Base-by-base conservation (phyloP, 2,329 filamentous ascomycete genomes). In the Fonsecaea erecta region DNA sequence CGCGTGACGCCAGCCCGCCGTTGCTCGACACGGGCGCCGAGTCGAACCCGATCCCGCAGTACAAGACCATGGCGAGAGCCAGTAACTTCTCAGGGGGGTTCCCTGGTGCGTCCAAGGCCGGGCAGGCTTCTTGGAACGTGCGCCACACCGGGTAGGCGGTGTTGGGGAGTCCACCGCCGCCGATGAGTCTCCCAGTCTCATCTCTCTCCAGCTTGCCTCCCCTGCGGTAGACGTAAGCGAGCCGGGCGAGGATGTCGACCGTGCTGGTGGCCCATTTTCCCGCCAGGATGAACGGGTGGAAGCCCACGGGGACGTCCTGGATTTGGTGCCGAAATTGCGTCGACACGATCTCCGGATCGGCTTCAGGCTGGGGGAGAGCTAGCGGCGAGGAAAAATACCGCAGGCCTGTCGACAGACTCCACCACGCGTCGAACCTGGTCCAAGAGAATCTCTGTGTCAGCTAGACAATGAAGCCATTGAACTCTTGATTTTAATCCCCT, bases 111-210 rank as follows among this genome's bases (percentile, higher is more conserved):
- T 60, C 57, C 12, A 60, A 8, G 21, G 57, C 57, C 12, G 57
- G 57, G 32, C 57, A 60, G 26, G 57, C 57, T 26, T 60, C 57
- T 37, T 60, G 57, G 46, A 60, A 60, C 28, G 57, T 60, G 28
- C 57, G 26, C 57, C 57, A 60, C 12, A 60, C 57, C 46, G 57
- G 57, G 16, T 16, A 28, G n/a, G 26, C 57, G 26, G 57, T 60
- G 46, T 37, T 21, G 21, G 43, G 43, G 24, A 35, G 54, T 32
- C 54, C 32, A 8, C 52, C n/a, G 54, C 54, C 32, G n/a, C 52
- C n/a, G 46, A 60, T 51, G 18, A 32, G n/a, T 32, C 57, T 46
- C 7, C 24, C 28, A 8, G 24, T 28, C n/a, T n/a, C n/a, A 5
- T 60, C 46, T 24, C 57, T 26, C 18, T 52, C 24, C 3, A 60